Percentiles rank a stretch among this genome's conserved stretches.
These are phyloP conservation scores for Iodosphaeria phyllophila DNA, from an alignment of 2,329 filamentous ascomycete genomes.

Conservation along the genomic window DNA sequence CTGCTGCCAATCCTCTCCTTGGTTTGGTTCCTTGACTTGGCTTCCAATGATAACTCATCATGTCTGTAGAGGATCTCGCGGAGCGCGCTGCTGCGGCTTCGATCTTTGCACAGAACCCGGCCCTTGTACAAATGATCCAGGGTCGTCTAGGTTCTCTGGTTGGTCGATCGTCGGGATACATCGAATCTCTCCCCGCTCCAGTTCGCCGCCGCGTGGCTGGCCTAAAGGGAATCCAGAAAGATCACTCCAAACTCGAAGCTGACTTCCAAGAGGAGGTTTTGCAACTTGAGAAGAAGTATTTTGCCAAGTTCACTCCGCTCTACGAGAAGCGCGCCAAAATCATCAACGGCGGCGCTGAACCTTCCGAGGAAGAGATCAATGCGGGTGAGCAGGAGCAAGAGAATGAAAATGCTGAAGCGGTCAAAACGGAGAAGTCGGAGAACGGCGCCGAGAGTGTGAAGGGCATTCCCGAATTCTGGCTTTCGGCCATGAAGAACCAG, in stretches of 20 bases:
- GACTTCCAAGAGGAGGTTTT: constrained; percentile 98
- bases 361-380: constrained; percentile 71
- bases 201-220: constrained; percentile 89
- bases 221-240: constrained; percentile 94
- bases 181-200: constrained; percentile 78
- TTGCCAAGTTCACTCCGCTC: constrained; percentile 92
- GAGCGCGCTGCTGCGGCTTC: constrained; percentile 75
- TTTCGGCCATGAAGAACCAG: constrained; percentile 99
- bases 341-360: constrained; percentile 73
- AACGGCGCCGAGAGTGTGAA: constrained; percentile 33
- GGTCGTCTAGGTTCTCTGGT: constrained; percentile 86
- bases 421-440: constrained; percentile 35
- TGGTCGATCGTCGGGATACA: constrained; percentile 89
- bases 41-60: constrained; percentile 7
- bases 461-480: constrained; percentile 98
- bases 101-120: constrained; percentile 89
- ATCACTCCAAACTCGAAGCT: constrained; percentile 94
- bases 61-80: constrained; percentile 52
- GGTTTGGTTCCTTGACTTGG: too few relatives aligned
- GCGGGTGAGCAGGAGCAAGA: constrained; percentile 63
- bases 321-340: constrained; percentile 92
- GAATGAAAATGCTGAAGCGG: constrained; percentile 31
- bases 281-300: constrained; percentile 98
- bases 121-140: constrained; percentile 93
- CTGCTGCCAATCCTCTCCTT: background rate